Evolutionary conservation across 73 alveolate species (phyloP), one percentile per base, ranked within the genome.

Genomic region (Halteria grandinella): DNA sequence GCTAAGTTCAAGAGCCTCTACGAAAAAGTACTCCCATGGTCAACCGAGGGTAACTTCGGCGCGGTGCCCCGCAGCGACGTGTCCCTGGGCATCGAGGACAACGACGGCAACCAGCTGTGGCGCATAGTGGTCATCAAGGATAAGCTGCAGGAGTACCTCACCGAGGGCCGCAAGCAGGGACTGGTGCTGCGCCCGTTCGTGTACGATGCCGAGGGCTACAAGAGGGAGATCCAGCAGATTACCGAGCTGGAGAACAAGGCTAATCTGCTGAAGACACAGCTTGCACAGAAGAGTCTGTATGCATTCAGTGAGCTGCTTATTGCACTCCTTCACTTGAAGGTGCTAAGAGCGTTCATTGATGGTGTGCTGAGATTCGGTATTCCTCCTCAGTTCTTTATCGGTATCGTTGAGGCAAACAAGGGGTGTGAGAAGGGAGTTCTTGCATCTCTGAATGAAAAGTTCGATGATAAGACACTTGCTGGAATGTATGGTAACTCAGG

Each of bases 401-500:
- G 82, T 60, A 40, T 69, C 36, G 63, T 85, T n/a, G 39, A 48
- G 51, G 77, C 87, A 10, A 49, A 53, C 40, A 41, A 50, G 50
- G 96, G 95, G 11, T 51, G 71, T 37, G 94, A 89, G 43, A 91
- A 89, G 87, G 55, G 74, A 52, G 82, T 91, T 2, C 73, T 85
- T 44, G 31, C 77, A 25, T 55, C 85, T 18, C 54, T 91, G 75
- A 58, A 70, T 36, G 85, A 77, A 49, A 40, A 29, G 59, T 88
- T 88, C 58, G 82, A 69, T 20, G 76, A 64, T 50, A 39, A 27
- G 23, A 51, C 64, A 50, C 71, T 34, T 55, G 80, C 70, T 48
- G 94, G 86, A 7, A 72, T 91, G 88, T 91, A 78, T 62, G 95
- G 97, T 25, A 70, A 93, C 8, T 89, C 85, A 66, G 97, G 89